Evolutionary conservation across 2,329 filamentous ascomycete genomes (phyloP).

Genomic region (Talaromyces sp.): DNA sequence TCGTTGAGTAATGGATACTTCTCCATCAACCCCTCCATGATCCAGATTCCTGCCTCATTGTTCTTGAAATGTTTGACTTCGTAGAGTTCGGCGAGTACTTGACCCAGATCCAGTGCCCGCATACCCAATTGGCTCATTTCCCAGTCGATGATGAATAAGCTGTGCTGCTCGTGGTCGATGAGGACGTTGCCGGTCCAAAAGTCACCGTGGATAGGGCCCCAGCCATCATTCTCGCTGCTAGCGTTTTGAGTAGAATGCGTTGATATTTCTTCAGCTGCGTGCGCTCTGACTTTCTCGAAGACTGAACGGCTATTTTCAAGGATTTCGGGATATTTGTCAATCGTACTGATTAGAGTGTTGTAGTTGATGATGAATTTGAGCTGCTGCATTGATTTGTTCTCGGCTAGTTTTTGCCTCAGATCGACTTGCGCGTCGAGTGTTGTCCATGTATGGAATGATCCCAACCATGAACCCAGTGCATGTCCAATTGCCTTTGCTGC

Average conservation of each 20-base stretch:
- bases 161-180: neutral
- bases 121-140: conserved; percentile 10
- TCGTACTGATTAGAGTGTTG: neutral
- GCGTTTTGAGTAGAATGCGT: neutral
- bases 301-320: conserved; percentile 3
- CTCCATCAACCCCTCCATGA: conserved; percentile 3
- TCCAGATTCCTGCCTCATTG: conserved; percentile 6
- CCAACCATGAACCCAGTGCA: conserved; percentile 9
- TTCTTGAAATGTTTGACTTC: conserved; percentile 9
- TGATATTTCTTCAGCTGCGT: neutral
- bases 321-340: conserved; percentile 4
- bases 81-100: conserved; percentile 12
- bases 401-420: neutral
- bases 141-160: conserved; percentile 11
- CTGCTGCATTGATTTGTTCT: conserved; percentile 8
- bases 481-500: conserved; percentile 7
- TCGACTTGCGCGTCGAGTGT: neutral
- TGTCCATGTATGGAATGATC: conserved; percentile 6
- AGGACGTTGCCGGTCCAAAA: conserved; percentile 14
- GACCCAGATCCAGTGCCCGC: conserved; percentile 7
- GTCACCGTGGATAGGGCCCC: conserved; percentile 12
- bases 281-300: conserved; percentile 6
- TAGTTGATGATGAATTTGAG: conserved; percentile 13
- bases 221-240: neutral
- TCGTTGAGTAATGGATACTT: neutral